Base-by-base conservation (phyloP, 257 asterid genomes). In the Jaltomata sinuosa region DNA sequence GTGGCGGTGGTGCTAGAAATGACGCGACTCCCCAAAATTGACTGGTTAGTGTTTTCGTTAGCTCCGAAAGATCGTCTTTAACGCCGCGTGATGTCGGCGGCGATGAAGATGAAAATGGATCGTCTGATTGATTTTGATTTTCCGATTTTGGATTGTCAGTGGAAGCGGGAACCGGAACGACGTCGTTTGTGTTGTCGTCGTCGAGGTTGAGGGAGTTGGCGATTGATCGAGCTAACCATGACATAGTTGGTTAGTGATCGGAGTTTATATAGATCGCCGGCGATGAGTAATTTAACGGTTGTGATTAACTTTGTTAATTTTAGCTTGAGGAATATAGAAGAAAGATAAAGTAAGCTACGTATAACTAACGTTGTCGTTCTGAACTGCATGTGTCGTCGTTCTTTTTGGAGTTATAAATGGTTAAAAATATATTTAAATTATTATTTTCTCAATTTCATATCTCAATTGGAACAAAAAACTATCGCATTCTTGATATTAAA, bases 1-100 rank as follows among this genome's bases (percentile, higher is more conserved):
- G 50, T 15, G 86, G 74, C n/a, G 98, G 97, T 3, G 98, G 98
- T 2, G 99, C 98, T 47, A 97, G 88, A 87, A 94, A 94, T 8
- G 99, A 93, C 14, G 99, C 98, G 16, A 97, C 98, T 74, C 98
- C 98, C 98, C 98, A 94, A 62, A 95, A 92, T 84, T 92, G 98
- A 80, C 98, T 95, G 87, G 93, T 89, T 68, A 94, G 89, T 89
- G 98, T 93, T 85, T 92, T 94, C 78, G 93, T 91, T 83, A 97
- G 88, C 92, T 93, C 98, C 25, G 98, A 91, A 11, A 97, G 91
- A 84, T 97, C 98, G 65, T 95, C 97, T 82, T 92, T 94, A 55
- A 97, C 98, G 69, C 98, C 98, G 54, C 97, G 96, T 11, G 97
- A 87, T 31, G 72, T 0, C 3, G n/a, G 8, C 31, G 72, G 11